A percentile compares a stretch with the other conserved stretches of the same genome.
Conservation (phyloP, 2,329 filamentous ascomycete species). For the Penicillium sp. region DNA sequence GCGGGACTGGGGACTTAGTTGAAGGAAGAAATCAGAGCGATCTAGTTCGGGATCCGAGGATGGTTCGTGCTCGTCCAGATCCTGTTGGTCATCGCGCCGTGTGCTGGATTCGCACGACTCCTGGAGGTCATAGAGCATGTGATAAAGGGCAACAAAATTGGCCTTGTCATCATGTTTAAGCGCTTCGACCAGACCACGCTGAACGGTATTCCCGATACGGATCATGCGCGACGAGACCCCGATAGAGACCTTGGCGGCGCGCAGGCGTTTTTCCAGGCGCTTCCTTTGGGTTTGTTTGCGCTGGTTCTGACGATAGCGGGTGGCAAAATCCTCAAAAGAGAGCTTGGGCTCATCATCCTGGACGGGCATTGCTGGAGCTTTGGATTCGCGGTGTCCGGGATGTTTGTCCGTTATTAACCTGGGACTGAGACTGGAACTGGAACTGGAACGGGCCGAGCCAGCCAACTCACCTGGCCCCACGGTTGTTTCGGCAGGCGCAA, state of each 20-base stretch:
- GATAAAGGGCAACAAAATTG: constrained; percentile 43
- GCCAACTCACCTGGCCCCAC: constrained; percentile 34
- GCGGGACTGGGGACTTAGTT: constrained; percentile 69
- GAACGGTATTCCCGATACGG: constrained; percentile 39
- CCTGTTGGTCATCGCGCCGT: constrained; percentile 29
- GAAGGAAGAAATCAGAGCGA: constrained; percentile 46
- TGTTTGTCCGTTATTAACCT: constrained; percentile 9
- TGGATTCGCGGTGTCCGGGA: constrained; percentile 15
- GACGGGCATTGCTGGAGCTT: constrained; percentile 9
- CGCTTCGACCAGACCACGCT: constrained; percentile 44
- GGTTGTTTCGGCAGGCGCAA: constrained; percentile 11
- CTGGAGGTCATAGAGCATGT: constrained; percentile 42
- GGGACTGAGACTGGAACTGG: constrained; percentile 14
- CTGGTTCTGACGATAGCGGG: constrained; percentile 39
- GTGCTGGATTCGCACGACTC: constrained; percentile 38
- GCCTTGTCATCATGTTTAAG: constrained; percentile 44
- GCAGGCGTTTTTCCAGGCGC: constrained; percentile 37
- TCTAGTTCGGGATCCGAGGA: constrained; percentile 35
- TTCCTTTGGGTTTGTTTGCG: constrained; percentile 41
- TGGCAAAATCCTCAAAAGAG: constrained; percentile 44
- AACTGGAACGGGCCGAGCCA: constrained; percentile 29
- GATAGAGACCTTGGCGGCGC: constrained; percentile 41
- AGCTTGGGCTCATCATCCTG: constrained; percentile 25
- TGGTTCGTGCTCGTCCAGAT: constrained; percentile 30
- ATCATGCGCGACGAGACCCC: constrained; percentile 41